Evolutionary conservation across 768 basidiomycete genomes (phyloP), one percentile per base, ranked within the genome.

Genomic region (Scleroderma bovista): DNA sequence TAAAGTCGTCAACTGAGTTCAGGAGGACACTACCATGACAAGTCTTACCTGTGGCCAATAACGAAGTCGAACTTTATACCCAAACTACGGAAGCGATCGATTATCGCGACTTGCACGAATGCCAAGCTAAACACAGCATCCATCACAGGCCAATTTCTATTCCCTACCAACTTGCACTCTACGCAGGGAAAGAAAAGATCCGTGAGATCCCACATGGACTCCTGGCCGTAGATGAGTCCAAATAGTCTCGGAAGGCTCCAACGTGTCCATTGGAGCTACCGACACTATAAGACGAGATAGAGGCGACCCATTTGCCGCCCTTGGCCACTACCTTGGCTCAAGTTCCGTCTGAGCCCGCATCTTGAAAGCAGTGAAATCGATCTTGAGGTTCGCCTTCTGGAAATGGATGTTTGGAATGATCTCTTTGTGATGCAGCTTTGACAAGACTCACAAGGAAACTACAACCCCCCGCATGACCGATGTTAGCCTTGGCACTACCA

Each of bases 361-460:
- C 56, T 53, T 63, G 34, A 59, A 15, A 19, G 51, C 52, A 51
- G 48, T 19, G 32, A 63, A 63, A 33, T 63, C 53, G 4, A 63
- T 61, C 48, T 59, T 64, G 1, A 62, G 56, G 34, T 63, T 63
- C 7, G 62, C 62, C 48, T 61, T 61, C 2, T 24, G 52, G 51
- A 64, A 63, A 20, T 60, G 62, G 20, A 63, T 61, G 45, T 63
- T 63, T 4, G 62, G 60, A 19, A 63, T 57, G 32, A 63, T 52
- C 38, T 63, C 62, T 29, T 63, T 63, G 51, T 64, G 51, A 37
- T 64, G 62, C 42, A 63, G 34, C 64, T 51, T 69, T 68, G 29
- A 67, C 57, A 32, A 69, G 50, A 58, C 69, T 69, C 2, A 65
- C 67, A 13, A 69, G 47, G 58, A 69, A 69, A 23, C 56, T 64